These are phyloP conservation scores for Saccharomyces hybrid DNA, from an alignment of 1,139 yeast genomes.

Conservation along the genomic window DNA sequence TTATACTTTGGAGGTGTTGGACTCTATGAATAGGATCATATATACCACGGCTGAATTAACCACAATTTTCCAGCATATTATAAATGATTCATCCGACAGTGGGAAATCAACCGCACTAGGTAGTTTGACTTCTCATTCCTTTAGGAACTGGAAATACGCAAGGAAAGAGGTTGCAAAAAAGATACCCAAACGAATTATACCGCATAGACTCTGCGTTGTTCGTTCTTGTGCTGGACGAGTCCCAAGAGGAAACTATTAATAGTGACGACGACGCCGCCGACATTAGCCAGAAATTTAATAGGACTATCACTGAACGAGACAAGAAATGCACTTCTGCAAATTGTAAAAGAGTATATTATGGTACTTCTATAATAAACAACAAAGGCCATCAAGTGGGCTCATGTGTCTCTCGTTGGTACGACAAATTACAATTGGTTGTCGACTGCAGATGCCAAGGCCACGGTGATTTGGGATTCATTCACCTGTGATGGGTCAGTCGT, in stretches of 20 bases:
- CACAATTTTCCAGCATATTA: conserved; percentile 42
- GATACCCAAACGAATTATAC: conserved; percentile 39
- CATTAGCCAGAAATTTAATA: conserved; percentile 14
- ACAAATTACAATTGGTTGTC: conserved; percentile 64
- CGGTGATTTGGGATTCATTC: conserved; percentile 67
- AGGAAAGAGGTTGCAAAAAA: conserved; percentile 41
- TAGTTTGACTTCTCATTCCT: conserved; percentile 61
- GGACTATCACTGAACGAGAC: conserved; percentile 7
- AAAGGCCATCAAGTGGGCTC: conserved; percentile 63
- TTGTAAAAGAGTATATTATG: conserved; percentile 52
- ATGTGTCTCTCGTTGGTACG: conserved; percentile 75
- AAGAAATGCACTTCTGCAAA: conserved; percentile 13
- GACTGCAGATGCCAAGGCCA: conserved; percentile 64
- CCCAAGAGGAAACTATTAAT: conserved; percentile 45
- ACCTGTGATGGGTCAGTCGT: conserved; percentile 77
- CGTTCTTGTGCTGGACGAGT: conserved; percentile 61
- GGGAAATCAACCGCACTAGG: conserved; percentile 53
- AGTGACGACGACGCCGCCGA: conserved; percentile 17
- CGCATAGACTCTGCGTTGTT: conserved; percentile 58
- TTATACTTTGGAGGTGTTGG: conserved; percentile 52
- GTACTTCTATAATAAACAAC: conserved; percentile 49
- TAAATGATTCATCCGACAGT: conserved; percentile 41
- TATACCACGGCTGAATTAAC: conserved; percentile 54
- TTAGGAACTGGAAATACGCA: conserved; percentile 54
- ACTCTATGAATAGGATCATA: conserved; percentile 36